Base-by-base conservation (phyloP, 495 filamentous ascomycete species). In the Tuber aestivum region DNA sequence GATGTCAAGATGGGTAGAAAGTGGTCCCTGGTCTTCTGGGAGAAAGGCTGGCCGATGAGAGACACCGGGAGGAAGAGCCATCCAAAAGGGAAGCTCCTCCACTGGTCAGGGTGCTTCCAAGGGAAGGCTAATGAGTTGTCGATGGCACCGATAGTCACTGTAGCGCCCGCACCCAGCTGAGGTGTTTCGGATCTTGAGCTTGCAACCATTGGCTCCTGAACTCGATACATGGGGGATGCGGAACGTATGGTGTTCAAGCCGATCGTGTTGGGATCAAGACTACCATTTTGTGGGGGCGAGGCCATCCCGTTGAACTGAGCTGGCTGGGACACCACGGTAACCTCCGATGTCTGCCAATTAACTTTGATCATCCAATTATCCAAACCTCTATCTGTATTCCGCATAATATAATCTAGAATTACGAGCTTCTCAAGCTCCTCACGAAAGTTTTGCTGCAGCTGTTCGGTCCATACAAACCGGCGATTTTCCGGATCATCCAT, bases 341-440 rank as follows among this genome's bases (percentile, higher is more conserved):
- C 95, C 81, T 92, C 87, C 80, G 95, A 89, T 37, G 87, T 91
- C 70, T 92, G 87, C 89, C 89, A 93, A 83, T 98, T 94, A 38
- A 99, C 92, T 81, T 92, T 95, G 79, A 99, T 93, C 95, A 99
- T 99, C 95, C 95, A 99, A 76, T 99, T 99, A 84, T 99, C 95
- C 76, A 97, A 86, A 18, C 95, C 95, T 84, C 95, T 88, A 83
- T 99, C 95, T 5, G 95, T 99, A 82, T 99, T 99, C 37, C 95
- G 90, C 95, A 99, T 99, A 71, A 99, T 97, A 80, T 99, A 99
- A 84, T 99, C 95, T 81, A 99, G 83, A 80, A 99, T 96, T 20
- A 99, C 95, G 18, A 99, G 87, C 84, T 98, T 99, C 84, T 99
- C 95, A 48, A 99, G 86, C 84, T 97, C 92, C 81, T 97, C 96